phyloP scores from a whole-genome alignment of 2,329 filamentous ascomycete genomes.

The Nemania bipapillata region DNA sequence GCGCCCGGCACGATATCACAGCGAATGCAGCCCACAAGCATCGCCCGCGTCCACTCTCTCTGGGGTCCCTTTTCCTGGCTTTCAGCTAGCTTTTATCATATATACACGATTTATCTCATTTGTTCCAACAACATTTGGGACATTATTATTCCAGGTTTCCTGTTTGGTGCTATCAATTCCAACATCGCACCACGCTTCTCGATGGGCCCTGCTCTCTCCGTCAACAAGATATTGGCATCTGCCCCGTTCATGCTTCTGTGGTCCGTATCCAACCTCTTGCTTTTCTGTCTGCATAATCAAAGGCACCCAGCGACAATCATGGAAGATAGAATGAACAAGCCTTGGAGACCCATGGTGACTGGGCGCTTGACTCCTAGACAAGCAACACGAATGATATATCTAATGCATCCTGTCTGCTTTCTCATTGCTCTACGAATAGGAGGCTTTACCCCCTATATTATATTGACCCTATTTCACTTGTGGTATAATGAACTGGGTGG shows the following conservation, averaged over 20 bases:
- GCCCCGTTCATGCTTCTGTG: not conserved
- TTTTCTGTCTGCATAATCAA: slow-evolving; percentile 41
- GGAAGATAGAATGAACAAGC: slow-evolving; percentile 40
- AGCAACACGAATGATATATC: not conserved
- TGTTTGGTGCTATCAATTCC: not conserved
- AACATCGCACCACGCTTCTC: not conserved
- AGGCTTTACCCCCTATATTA: slow-evolving; percentile 16
- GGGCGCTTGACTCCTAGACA: not conserved
- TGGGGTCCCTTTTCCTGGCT: too few relatives aligned
- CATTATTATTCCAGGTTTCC: not conserved
- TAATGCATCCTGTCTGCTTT: not conserved
- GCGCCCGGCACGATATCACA: too few relatives aligned
- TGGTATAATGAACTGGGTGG: slow-evolving; percentile 34
- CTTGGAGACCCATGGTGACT: slow-evolving; percentile 37
- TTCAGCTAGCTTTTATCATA: too few relatives aligned
- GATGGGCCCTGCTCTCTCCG: not conserved
- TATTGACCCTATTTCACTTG: slow-evolving; percentile 12
- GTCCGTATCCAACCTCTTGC: slow-evolving; percentile 29
- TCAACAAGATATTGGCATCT: not conserved
- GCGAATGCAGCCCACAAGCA: too few relatives aligned
- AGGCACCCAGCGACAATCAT: slow-evolving; percentile 1
- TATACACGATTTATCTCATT: too few relatives aligned
- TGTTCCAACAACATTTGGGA: too few relatives aligned
- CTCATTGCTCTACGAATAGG: slow-evolving; percentile 13
- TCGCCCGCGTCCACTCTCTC: too few relatives aligned